phyloP scores from a whole-genome alignment of 2,329 filamentous ascomycete genomes.

The Cladophialophora carrionii region DNA sequence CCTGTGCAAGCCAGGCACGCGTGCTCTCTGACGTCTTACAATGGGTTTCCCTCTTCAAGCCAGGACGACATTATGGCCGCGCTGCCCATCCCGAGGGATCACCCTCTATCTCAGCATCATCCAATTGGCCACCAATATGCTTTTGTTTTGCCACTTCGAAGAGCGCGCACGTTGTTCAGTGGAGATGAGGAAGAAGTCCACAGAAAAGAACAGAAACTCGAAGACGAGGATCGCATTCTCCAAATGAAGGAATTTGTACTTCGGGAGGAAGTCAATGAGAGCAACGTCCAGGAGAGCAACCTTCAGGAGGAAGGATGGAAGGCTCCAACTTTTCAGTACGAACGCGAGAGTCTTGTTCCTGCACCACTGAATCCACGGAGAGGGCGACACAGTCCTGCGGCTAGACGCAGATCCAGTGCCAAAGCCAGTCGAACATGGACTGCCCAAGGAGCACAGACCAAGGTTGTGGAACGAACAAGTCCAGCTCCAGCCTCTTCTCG shows the following conservation, averaged over 20 bases:
- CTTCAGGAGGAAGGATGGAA: neutral
- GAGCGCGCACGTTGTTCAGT: neutral
- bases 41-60: neutral
- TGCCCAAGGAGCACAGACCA: neutral
- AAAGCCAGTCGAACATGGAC: neutral
- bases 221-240: neutral
- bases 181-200: neutral
- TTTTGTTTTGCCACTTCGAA: neutral
- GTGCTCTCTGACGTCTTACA: conserved; percentile 3
- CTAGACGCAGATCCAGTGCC: neutral
- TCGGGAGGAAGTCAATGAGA: neutral
- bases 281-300: neutral
- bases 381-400: conserved; percentile 2
- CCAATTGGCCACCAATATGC: neutral
- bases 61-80: conserved; percentile 12
- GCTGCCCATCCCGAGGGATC: conserved; percentile 15
- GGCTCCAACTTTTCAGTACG: neutral
- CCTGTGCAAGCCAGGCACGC: neutral
- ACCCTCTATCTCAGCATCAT: conserved; percentile 12
- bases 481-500: neutral
- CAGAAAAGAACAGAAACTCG: neutral
- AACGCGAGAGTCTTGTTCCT: conserved; percentile 18
- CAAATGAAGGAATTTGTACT: neutral
- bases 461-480: neutral
- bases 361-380: conserved; percentile 14